A percentile compares a stretch with the other conserved stretches of the same genome.
These are phyloP conservation scores for Debaryomyces psychrophilus DNA, from an alignment of 1,139 yeast genomes.

Conservation along the genomic window DNA sequence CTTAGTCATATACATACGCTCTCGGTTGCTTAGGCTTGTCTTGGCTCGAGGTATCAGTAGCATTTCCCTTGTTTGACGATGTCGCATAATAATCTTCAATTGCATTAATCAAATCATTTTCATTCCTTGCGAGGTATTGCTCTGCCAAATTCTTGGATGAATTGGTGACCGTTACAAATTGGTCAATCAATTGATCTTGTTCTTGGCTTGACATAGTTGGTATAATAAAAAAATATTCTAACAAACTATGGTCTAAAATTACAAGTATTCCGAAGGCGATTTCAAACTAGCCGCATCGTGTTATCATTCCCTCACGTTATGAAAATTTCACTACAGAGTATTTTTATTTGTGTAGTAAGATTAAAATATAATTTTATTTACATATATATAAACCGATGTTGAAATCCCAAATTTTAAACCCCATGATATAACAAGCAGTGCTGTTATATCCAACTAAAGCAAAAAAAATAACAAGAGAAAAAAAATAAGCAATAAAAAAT, in stretches of 20 bases:
- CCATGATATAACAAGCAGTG: conserved; percentile 27
- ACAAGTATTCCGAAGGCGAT: conserved; percentile 16
- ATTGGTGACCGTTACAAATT: conserved; percentile 52
- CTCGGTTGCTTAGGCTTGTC: conserved; percentile 7
- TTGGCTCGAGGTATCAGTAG: conserved; percentile 6
- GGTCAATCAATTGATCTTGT: conserved; percentile 40
- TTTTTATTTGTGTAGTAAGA: conserved; percentile 3
- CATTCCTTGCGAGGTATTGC: conserved; percentile 45
- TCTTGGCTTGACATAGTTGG: conserved; percentile 22
- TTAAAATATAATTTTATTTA: conserved; percentile 17
- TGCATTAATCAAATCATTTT: conserved; percentile 42
- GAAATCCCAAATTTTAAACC: conserved; percentile 54
- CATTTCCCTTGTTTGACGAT: conserved; percentile 12
- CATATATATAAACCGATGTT: conserved; percentile 47
- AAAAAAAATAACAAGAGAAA: conserved; percentile 11
- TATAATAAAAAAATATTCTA: background rate
- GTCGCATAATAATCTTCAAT: conserved; percentile 47
- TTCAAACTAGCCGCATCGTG: conserved; percentile 4
- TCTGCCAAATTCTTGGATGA: conserved; percentile 44
- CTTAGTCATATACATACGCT: conserved; percentile 12
- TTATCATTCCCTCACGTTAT: background rate
- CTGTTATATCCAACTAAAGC: conserved; percentile 12
- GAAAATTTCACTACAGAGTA: conserved; percentile 6
- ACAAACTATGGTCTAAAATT: background rate
- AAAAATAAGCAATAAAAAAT: conserved; percentile 24